These are phyloP conservation scores for Ogataea zsoltii DNA, from an alignment of 805 yeast species.

Conservation along the genomic window DNA sequence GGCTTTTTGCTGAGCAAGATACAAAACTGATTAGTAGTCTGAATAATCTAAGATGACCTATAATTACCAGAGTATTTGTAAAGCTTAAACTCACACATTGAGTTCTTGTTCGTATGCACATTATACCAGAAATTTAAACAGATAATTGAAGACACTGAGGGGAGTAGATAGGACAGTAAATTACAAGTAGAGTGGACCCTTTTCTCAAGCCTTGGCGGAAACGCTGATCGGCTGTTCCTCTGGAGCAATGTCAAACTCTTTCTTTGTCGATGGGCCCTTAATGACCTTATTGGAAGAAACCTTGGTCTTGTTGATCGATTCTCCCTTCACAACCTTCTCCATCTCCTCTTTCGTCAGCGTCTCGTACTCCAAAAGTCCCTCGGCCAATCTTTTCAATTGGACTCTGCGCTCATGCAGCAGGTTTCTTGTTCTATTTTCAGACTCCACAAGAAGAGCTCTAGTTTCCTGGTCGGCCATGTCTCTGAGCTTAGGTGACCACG, in stretches of 20 bases:
- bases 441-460: conserved; percentile 65
- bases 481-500: conserved; percentile 88
- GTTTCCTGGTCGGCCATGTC: conserved; percentile 94
- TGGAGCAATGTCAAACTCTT: conserved; percentile 37
- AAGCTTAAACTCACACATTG: not conserved
- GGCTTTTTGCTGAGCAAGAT: too few species aligned
- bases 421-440: conserved; percentile 78
- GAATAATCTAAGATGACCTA: too few species aligned
- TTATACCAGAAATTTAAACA: conserved; percentile 6
- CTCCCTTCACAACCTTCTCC: conserved; percentile 82
- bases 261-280: conserved; percentile 39
- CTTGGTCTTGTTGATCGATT: conserved; percentile 65
- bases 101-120: conserved; percentile 15
- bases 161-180: not conserved
- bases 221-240: conserved; percentile 32
- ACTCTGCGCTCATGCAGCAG: conserved; percentile 58
- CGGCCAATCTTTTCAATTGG: conserved; percentile 86
- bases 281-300: conserved; percentile 75
- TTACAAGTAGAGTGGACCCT: not conserved
- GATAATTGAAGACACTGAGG: too few species aligned
- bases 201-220: conserved; percentile 26
- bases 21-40: too few species aligned
- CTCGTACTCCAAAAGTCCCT: conserved; percentile 92
- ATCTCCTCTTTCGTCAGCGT: conserved; percentile 90
- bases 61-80: too few species aligned